Conservation (phyloP, 768 basidiomycete genomes). For the Rhodosporidiobolus sp. region DNA sequence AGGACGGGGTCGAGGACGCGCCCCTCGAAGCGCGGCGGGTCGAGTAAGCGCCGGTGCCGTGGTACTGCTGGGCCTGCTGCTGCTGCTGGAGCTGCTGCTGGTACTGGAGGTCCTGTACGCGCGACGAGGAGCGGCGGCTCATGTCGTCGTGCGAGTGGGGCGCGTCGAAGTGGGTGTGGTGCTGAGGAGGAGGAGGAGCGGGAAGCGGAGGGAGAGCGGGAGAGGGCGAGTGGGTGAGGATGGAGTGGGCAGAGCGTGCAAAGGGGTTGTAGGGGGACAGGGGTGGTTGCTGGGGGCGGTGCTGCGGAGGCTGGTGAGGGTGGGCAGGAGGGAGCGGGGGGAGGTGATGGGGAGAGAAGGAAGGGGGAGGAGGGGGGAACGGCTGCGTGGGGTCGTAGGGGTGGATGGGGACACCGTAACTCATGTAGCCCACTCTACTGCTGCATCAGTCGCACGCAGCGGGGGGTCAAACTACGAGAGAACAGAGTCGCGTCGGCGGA, state of each 20-base stretch:
- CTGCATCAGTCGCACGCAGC: no score
- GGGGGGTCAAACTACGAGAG: no score
- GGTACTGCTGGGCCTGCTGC: not conserved
- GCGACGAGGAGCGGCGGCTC: conserved; percentile 3
- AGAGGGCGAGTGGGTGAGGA: no score
- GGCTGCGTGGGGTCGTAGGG: not conserved
- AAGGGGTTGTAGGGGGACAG: not conserved
- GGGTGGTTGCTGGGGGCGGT: not conserved
- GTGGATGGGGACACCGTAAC: not conserved
- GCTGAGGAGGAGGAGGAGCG: not conserved
- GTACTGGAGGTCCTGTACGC: not conserved
- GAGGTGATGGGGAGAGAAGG: no score
- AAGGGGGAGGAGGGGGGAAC: not conserved
- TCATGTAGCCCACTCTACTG: no score
- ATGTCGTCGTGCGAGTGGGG: no score
- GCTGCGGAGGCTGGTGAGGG: no score
- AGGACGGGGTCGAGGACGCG: no score
- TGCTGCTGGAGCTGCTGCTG: not conserved
- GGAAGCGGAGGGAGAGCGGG: no score
- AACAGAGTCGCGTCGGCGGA: no score
- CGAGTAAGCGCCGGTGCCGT: not conserved
- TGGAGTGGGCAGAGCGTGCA: not conserved
- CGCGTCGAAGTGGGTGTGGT: not conserved
- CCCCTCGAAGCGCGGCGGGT: no score
- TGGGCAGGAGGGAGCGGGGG: not conserved